Evolutionary conservation across 352 stramenopile species (phyloP).

Genomic region (Pythium insidiosum): DNA sequence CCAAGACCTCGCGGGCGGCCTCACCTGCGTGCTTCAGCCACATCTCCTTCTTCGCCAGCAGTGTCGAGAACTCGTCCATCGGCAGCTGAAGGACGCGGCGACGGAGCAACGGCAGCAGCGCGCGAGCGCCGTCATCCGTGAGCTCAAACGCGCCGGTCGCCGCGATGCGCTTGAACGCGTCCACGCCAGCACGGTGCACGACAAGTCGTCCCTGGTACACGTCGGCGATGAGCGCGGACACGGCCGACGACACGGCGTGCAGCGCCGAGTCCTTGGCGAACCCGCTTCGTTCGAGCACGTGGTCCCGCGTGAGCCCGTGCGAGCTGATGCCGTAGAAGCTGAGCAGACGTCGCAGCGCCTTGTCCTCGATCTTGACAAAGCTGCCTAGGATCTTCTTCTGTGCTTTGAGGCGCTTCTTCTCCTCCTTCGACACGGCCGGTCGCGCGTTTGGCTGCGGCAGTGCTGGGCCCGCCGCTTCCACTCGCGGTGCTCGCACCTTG

Average conservation of each 20-base stretch:
- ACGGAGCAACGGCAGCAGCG: conserved; percentile 38
- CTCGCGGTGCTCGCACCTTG: conserved; percentile 26
- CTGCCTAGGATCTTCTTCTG: conserved; percentile 54
- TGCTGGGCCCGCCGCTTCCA: conserved; percentile 25
- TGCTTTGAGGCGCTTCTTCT: conserved; percentile 48
- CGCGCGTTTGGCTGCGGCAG: conserved; percentile 4
- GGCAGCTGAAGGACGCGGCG: conserved; percentile 38
- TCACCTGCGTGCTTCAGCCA: conserved; percentile 74
- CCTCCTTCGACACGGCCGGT: conserved; percentile 10
- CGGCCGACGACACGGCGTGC: conserved; percentile 49
- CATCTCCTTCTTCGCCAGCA: conserved; percentile 59
- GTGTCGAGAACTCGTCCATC: conserved; percentile 53
- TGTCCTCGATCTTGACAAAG: conserved; percentile 35
- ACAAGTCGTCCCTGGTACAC: conserved; percentile 34
- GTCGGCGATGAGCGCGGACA: conserved; percentile 31
- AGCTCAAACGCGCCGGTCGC: conserved; percentile 26
- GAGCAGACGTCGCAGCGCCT: conserved; percentile 25
- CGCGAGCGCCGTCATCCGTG: conserved; percentile 56
- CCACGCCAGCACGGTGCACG: conserved; percentile 62
- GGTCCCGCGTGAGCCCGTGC: conserved; percentile 2
- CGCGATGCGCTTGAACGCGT: conserved; percentile 13
- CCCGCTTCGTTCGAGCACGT: conserved; percentile 55
- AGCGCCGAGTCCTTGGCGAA: conserved; percentile 64
- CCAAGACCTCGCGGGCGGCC: conserved; percentile 32
- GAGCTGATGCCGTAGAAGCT: conserved; percentile 29